Base-by-base conservation (phyloP, 2,329 filamentous ascomycete species). In the Sclerotinia spermophila region DNA sequence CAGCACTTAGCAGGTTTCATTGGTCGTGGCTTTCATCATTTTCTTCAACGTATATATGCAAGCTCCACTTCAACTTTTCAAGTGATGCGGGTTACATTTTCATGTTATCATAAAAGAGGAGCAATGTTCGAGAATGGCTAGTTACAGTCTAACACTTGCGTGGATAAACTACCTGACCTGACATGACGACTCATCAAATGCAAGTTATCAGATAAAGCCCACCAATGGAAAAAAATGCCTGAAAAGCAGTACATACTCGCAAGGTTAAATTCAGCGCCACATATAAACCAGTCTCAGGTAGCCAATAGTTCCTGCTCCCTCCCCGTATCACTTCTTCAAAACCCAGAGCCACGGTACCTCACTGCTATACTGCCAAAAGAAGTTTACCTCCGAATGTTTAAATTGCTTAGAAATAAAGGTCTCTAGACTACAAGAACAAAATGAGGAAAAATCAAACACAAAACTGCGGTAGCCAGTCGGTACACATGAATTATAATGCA, bases 401-500 rank as follows among this genome's bases (percentile, higher is more conserved):
- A 21, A 55, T 55, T 56, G 48, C 40, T 65, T 69, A 69, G 40
- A 44, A 51, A 55, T 55, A 64, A 40, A 35, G 6, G 24, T 68
- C n/a, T 27, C 42, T 30, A 53, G 56, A 45, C 24, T 24, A 55
- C 45, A 65, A 45, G 7, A 44, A 55, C 42, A 67, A 64, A 11
- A 30, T 33, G 42, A 40, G 40, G 30, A 10, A 27, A 38, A 40
- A 53, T 42, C 59, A 69, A 64, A 64, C 35, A 61, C 42, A 64
- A 30, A 44, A 60, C 19, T 38, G 40, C 67, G n/a, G 44, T 55
- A 69, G 24, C 56, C 44, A 44, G 27, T 69, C 42, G 35, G 44
- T 42, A 51, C 53, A 60, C 42, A 53, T 42, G 45, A 69, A 69
- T 30, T 69, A 69, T 64, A 42, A 69, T 69, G 67, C 67, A 62